Conservation (phyloP, 805 yeast genomes). For the Saturnispora gosingensis region DNA sequence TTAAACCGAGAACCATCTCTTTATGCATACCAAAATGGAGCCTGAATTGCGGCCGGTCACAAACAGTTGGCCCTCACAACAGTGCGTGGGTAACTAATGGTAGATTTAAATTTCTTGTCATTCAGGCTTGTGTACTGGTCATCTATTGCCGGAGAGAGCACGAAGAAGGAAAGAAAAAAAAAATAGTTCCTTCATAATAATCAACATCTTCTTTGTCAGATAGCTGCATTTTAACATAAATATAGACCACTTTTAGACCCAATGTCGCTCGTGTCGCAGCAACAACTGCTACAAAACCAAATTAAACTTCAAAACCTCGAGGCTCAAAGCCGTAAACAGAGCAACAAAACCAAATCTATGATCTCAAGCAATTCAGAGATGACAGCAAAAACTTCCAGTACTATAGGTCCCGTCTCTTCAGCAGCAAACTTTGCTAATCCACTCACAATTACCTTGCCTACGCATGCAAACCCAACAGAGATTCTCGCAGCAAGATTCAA, state of each 20-base stretch:
- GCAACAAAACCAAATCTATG: constrained; percentile 36
- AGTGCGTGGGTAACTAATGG: not conserved
- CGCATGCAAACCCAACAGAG: constrained; percentile 73
- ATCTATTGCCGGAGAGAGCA: not conserved
- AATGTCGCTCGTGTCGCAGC: constrained; percentile 28
- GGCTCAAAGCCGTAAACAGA: constrained; percentile 34
- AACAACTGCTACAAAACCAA: constrained; percentile 37
- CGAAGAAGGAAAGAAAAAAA: not conserved
- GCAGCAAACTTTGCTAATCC: constrained; percentile 39
- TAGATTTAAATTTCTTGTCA: not conserved
- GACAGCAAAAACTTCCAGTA: constrained; percentile 31
- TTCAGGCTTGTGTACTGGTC: not conserved
- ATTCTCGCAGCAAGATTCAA: constrained; percentile 73
- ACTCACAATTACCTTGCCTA: constrained; percentile 41
- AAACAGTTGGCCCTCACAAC: no score
- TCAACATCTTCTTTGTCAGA: not conserved
- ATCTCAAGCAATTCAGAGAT: constrained; percentile 24
- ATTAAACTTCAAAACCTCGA: constrained; percentile 38
- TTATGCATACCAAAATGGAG: not conserved
- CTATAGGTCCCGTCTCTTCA: constrained; percentile 30
- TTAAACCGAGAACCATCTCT: not conserved
- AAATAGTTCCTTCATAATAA: not conserved
- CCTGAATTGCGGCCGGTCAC: not conserved
- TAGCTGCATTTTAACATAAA: not conserved
- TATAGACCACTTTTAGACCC: not conserved